These are phyloP conservation scores for Porodaedalea pini DNA, from an alignment of 1,284 basidiomycete genomes.

Conservation along the genomic window DNA sequence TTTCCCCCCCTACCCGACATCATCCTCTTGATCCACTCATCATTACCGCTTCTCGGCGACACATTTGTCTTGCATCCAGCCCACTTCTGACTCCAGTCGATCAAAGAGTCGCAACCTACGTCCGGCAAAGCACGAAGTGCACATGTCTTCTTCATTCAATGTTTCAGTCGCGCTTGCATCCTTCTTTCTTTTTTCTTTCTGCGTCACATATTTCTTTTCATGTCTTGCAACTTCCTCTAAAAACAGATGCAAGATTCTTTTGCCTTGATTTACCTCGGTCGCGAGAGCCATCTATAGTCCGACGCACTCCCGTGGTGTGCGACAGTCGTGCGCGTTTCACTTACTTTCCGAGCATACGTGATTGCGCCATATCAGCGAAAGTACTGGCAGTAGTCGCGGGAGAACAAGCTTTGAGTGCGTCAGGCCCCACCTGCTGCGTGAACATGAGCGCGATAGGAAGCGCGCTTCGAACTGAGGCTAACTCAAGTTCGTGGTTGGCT, in stretches of 20 bases:
- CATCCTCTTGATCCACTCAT: neutral
- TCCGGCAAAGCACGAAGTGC: neutral
- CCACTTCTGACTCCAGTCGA: neutral
- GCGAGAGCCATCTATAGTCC: conserved; percentile 1
- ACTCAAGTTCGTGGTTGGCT: neutral
- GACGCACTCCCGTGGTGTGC: neutral
- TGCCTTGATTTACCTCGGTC: neutral
- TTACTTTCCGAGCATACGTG: neutral
- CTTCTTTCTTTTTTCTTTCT: neutral
- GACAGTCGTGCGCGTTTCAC: neutral
- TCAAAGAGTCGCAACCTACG: neutral
- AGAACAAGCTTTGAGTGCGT: neutral
- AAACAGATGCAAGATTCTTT: neutral
- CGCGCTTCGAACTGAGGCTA: neutral
- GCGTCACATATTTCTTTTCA: neutral
- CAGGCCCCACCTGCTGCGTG: neutral
- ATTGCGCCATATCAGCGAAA: neutral
- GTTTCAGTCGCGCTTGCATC: neutral
- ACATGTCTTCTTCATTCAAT: neutral
- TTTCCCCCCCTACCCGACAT: neutral
- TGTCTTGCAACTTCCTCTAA: neutral
- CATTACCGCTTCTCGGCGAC: neutral
- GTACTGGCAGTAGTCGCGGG: neutral
- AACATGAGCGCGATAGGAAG: neutral
- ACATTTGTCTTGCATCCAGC: neutral